phyloP scores from a whole-genome alignment of 2,329 filamentous ascomycete species.

The Fusarium camptoceras region DNA sequence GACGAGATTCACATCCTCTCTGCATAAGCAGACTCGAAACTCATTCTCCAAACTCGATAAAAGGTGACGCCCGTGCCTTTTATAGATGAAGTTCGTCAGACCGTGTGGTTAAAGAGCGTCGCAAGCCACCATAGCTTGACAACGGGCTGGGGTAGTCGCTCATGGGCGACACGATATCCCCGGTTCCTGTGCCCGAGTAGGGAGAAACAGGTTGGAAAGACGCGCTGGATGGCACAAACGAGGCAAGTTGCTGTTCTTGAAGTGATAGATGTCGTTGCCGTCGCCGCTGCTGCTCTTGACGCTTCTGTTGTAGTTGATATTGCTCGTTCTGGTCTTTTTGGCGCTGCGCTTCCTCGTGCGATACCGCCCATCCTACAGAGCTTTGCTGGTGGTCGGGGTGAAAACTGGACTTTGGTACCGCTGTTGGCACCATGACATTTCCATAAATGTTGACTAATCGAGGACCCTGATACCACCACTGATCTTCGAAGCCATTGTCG shows the following conservation, averaged over 20 bases:
- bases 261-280: conserved; percentile 28
- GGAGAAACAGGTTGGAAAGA: conserved; percentile 31
- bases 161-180: conserved; percentile 43
- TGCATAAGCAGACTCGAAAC: not conserved
- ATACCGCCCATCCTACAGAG: conserved; percentile 37
- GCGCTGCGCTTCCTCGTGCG: conserved; percentile 7
- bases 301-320: conserved; percentile 15
- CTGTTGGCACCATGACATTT: conserved; percentile 33
- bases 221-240: conserved; percentile 22
- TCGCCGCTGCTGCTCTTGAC: conserved; percentile 5
- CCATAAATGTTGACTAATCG: conserved; percentile 45
- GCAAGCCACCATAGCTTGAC: conserved; percentile 36
- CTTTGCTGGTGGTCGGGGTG: conserved; percentile 27
- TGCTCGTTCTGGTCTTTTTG: conserved; percentile 20
- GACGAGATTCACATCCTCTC: not conserved
- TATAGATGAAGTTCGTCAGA: conserved; percentile 43
- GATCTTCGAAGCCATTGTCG: conserved; percentile 68
- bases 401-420: conserved; percentile 24
- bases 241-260: conserved; percentile 19
- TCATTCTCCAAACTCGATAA: not conserved
- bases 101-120: conserved; percentile 44
- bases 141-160: conserved; percentile 44
- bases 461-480: conserved; percentile 67
- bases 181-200: conserved; percentile 37
- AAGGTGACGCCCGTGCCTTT: not conserved